Evolutionary conservation across 768 basidiomycete genomes (phyloP), one percentile per base, ranked within the genome.

Genomic region (Psilocybe cubensis): DNA sequence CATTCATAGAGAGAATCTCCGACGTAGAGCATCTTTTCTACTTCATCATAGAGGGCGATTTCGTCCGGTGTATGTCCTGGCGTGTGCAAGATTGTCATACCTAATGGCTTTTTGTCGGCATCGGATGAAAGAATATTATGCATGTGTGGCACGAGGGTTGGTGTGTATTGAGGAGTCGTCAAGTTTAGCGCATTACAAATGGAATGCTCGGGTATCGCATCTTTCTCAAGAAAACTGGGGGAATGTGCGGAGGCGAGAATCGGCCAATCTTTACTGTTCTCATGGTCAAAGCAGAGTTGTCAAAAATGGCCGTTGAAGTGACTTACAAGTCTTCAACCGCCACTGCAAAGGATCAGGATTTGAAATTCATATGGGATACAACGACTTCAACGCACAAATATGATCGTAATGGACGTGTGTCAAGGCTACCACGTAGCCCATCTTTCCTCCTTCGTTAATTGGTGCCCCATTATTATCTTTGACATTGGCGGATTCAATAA

Each of bases 371-470:
- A 29, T 18, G 17, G n/a, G 24, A n/a, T 14, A 5, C 4, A 18
- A 3, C 10, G 35, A 31, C 50, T 21, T n/a, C 42, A 40, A 74
- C 82, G 50, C 66, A 84, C 83, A 69, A 31, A 85, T 85, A 60
- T 84, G 83, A 60, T 85, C 84, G 59, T 82, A 84, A 59, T 85
- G 84, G 56, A 82, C 83, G 63, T 84, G 83, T 10, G 76, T 83
- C 40, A 76, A 69, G 20, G 80, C 78, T 8, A 84, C 74, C 33
- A 82, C 63, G 56, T 85, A 85, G 33, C 66, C 63, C 74, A 80
- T 64, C 44, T 57, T 63, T 9, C 77, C 76, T 2, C 63, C 70
- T 41, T 68, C 66, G 58, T 85, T 85, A 59, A 85, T 66, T 23
- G 83, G 77, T 35, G 54, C 52, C 14, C 71, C 74, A 9, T 59